phyloP scores from a whole-genome alignment of 78 protist species.

The Speleostelium caveatum region DNA sequence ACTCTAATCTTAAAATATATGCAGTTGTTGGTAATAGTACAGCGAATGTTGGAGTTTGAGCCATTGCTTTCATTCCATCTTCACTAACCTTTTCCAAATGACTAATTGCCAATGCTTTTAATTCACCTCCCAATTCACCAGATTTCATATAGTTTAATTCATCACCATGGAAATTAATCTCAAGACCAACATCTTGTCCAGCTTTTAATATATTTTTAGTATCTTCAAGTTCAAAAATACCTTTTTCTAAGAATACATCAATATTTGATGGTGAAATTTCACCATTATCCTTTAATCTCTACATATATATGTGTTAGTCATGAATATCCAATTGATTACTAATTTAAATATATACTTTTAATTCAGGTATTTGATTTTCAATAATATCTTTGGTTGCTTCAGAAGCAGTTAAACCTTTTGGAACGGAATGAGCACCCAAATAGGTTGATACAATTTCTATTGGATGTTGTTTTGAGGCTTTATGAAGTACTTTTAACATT shows the following conservation, averaged over 20 bases:
- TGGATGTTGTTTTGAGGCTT: slow-evolving; percentile 35
- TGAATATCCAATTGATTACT: neutral
- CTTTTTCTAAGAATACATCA: slow-evolving; percentile 91
- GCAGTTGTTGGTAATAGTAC: slow-evolving; percentile 92
- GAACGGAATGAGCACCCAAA: slow-evolving; percentile 93
- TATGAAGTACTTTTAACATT: slow-evolving; percentile 88
- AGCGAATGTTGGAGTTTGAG: slow-evolving; percentile 73
- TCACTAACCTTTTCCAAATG: slow-evolving; percentile 89
- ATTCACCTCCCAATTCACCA: slow-evolving; percentile 86
- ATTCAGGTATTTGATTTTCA: slow-evolving; percentile 81
- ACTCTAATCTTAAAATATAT: slow-evolving; percentile 83
- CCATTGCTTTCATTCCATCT: slow-evolving; percentile 91
- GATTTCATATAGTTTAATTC: slow-evolving; percentile 81
- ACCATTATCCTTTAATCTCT: slow-evolving; percentile 32
- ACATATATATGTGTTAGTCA: neutral
- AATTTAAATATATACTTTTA: neutral
- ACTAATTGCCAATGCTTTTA: slow-evolving; percentile 84
- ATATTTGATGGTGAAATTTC: slow-evolving; percentile 73
- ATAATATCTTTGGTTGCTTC: slow-evolving; percentile 83
- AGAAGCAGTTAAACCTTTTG: slow-evolving; percentile 73
- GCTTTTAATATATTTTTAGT: slow-evolving; percentile 79
- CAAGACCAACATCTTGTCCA: slow-evolving; percentile 83
- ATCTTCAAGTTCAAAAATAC: slow-evolving; percentile 82
- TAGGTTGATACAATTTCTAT: slow-evolving; percentile 85
- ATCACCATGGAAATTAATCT: slow-evolving; percentile 93